Percentiles rank a stretch among this genome's conserved stretches.
Conservation (phyloP, 140 eudicot genomes). For the Stevia rebaudiana region DNA sequence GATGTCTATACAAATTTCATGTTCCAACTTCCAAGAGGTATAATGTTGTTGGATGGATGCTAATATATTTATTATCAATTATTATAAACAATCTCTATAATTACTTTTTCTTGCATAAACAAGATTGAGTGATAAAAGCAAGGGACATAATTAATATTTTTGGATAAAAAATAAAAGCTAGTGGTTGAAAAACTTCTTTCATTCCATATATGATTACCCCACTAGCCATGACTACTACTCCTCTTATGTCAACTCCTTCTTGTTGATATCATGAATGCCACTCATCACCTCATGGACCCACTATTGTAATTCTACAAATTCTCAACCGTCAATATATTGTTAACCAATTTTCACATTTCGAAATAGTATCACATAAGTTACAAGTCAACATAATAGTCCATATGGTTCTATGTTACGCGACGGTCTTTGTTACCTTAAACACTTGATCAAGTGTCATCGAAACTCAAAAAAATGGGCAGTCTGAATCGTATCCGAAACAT, state of each 20-base stretch:
- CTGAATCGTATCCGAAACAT: too few relatives aligned
- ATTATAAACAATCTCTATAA: too few relatives aligned
- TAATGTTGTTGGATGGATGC: neutral
- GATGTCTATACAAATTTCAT: neutral
- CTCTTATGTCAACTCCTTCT: slow-evolving; percentile 24
- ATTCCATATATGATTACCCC: slow-evolving; percentile 23
- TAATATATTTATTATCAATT: neutral
- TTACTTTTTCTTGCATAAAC: neutral
- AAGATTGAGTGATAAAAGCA: neutral
- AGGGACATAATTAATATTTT: neutral
- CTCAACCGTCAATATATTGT: too few relatives aligned
- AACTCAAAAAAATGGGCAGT: too few relatives aligned
- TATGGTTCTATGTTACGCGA: neutral
- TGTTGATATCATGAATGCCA: slow-evolving; percentile 28
- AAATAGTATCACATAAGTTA: neutral
- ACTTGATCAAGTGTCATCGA: neutral
- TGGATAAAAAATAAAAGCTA: slow-evolving; percentile 8
- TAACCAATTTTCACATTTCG: neutral
- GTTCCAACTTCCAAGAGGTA: slow-evolving; percentile 1
- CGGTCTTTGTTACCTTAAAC: too few relatives aligned
- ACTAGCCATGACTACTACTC: slow-evolving; percentile 24
- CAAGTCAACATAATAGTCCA: neutral
- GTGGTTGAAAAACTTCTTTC: slow-evolving; percentile 27
- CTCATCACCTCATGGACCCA: slow-evolving; percentile 38
- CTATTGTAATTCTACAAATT: slow-evolving; percentile 14